Conservation (phyloP, 768 basidiomycete species). For the Lepiota brunneoincarnata region DNA sequence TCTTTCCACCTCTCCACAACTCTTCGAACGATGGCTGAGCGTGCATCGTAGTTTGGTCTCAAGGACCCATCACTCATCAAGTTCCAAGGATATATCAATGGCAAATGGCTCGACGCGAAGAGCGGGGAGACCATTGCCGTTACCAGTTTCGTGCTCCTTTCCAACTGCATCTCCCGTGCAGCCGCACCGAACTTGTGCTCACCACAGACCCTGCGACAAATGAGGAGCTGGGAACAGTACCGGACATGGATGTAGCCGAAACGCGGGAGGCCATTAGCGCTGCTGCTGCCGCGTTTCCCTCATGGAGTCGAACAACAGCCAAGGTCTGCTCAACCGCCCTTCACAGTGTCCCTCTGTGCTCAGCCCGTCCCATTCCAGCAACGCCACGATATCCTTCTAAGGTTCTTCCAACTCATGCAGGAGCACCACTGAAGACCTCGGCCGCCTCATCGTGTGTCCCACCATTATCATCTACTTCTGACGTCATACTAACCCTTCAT, state of each 20-base stretch:
- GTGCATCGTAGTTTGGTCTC: slow-evolving; percentile 56
- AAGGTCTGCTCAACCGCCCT: slow-evolving; percentile 48
- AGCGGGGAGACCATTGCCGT: slow-evolving; percentile 72
- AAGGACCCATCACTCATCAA: slow-evolving; percentile 76
- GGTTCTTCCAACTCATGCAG: slow-evolving; percentile 75
- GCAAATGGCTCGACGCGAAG: slow-evolving; percentile 83
- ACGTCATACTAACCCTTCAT: slow-evolving; percentile 22
- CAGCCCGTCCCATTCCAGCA: slow-evolving; percentile 37
- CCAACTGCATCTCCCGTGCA: not conserved
- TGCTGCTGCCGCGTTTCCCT: slow-evolving; percentile 75
- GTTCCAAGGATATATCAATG: slow-evolving; percentile 76
- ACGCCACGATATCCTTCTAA: slow-evolving; percentile 81
- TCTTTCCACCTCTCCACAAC: not conserved
- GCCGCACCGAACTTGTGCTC: not conserved
- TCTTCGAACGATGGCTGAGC: not conserved
- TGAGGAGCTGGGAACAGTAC: slow-evolving; percentile 78
- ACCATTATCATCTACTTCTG: slow-evolving; percentile 7
- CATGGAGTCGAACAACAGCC: slow-evolving; percentile 86
- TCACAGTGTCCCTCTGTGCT: not conserved
- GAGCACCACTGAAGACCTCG: slow-evolving; percentile 86
- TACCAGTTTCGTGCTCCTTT: slow-evolving; percentile 52
- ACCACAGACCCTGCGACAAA: slow-evolving; percentile 81
- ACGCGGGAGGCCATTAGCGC: slow-evolving; percentile 82
- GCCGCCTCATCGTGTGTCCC: slow-evolving; percentile 74
- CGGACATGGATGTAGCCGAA: slow-evolving; percentile 87